These are phyloP conservation scores for Sclerotinia sclerotiorum DNA, from an alignment of 2,329 filamentous ascomycete species.

Conservation along the genomic window DNA sequence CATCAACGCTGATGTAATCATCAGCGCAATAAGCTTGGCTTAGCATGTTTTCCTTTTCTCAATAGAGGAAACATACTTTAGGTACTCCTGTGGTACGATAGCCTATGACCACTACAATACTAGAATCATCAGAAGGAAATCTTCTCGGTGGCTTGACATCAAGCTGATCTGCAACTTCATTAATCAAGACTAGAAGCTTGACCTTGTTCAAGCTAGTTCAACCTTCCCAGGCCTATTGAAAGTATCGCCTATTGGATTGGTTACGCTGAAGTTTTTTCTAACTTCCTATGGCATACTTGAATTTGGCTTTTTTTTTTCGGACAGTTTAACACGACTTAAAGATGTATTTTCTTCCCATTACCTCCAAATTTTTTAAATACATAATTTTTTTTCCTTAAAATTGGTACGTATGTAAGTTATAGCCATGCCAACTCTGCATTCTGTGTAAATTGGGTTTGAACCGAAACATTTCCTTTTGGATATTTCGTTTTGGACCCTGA, in stretches of 20 bases:
- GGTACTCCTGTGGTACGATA: constrained; percentile 28
- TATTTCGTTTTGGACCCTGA: neutral
- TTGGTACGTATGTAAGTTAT: neutral
- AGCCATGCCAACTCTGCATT: neutral
- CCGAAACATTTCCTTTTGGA: neutral
- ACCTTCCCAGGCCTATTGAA: constrained; percentile 31
- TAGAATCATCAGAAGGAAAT: constrained; percentile 28
- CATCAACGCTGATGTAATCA: constrained; percentile 28
- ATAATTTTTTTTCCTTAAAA: neutral
- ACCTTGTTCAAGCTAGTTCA: constrained; percentile 31
- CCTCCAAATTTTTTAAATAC: neutral
- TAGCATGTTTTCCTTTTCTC: constrained; percentile 27
- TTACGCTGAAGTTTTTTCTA: constrained; percentile 29
- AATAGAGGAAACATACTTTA: constrained; percentile 25
- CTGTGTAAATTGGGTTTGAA: neutral
- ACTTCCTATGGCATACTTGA: constrained; percentile 25
- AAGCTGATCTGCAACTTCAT: constrained; percentile 29
- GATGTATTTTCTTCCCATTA: neutral
- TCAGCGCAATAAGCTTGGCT: constrained; percentile 30
- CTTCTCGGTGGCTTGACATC: constrained; percentile 30
- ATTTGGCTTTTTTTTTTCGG: constrained; percentile 29
- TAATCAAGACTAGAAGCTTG: constrained; percentile 31
- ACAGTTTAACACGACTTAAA: neutral
- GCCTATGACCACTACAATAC: constrained; percentile 30
- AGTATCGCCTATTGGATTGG: constrained; percentile 27